Base-by-base conservation (phyloP, 129 eudicot species). In the Lactuca sativa region DNA sequence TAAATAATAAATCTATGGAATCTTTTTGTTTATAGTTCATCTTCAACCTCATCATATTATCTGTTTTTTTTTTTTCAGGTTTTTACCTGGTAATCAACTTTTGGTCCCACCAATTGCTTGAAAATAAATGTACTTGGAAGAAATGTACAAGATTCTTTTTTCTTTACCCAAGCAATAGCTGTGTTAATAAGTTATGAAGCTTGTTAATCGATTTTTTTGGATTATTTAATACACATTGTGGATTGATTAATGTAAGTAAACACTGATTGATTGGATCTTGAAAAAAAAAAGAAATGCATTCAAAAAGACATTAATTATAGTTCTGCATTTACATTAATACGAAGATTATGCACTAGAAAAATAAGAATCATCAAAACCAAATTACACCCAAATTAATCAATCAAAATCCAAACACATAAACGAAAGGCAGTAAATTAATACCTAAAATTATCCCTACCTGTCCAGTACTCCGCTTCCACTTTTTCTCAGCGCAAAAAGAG, bases 21-120 rank as follows among this genome's bases (percentile, higher is more conserved):
- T 47, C 52, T 47, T 54, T 54, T 18, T 61, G 11, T 4, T 60
- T 72, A 1, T 25, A 33, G 30, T 12, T 41, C 47, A 11, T 31
- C 43, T 32, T 43, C 12, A 34, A 74, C 57, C 49, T 62, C 33
- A 34, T 43, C 25, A 12, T 2, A 21, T 66, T 11, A 51, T 65
- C 53, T 56, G 58, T 15, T 52, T 75, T 63, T 14, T 21, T 21
- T 53, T 77, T 69, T 38, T 61, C 64, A 87, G 95, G 82, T 41
- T 71, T 78, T 56, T 78, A 64, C 92, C 97, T 52, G 91, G 97
- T 70, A 90, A 90, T 77, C 79, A 86, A 66, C 74, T 85, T 25
- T 69, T 84, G 86, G 71, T 69, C 48, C 92, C 86, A 65, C 82
- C 85, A n/a, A 74, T 38, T 54, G 48, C 86, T 33, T 83, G 73